phyloP scores from a whole-genome alignment of 202 grass and related monocot species.

The Carex sylvatica region DNA sequence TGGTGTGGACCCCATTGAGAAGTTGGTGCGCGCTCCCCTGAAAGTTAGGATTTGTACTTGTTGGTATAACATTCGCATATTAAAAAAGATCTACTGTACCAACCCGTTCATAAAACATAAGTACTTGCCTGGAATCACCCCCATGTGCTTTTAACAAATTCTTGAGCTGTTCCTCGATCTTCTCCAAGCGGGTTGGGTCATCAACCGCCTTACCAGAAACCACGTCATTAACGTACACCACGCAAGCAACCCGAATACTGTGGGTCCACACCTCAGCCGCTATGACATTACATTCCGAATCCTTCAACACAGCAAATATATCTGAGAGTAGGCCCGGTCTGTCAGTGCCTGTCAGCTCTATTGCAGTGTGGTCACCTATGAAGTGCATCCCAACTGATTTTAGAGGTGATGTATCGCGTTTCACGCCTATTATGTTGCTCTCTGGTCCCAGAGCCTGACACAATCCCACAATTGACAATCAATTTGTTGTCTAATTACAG shows the following conservation, averaged over 20 bases:
- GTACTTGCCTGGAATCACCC: conserved; percentile 28
- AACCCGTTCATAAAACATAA: conserved; percentile 1
- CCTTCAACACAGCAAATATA: conserved; percentile 79
- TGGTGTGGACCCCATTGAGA: conserved; percentile 57
- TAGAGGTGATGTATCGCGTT: conserved; percentile 40
- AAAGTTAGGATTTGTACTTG: neutral
- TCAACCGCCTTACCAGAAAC: conserved; percentile 41
- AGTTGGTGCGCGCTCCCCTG: conserved; percentile 50
- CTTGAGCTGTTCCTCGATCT: conserved; percentile 57
- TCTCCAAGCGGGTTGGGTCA: conserved; percentile 32
- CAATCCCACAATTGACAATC: neutral
- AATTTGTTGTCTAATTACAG: neutral
- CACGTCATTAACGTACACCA: conserved; percentile 88
- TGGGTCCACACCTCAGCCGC: conserved; percentile 95
- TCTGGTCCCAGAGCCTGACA: conserved; percentile 80
- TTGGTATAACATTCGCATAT: neutral
- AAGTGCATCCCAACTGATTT: conserved; percentile 79
- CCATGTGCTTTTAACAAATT: conserved; percentile 55
- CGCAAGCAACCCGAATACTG: conserved; percentile 56
- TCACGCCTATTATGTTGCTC: conserved; percentile 49
- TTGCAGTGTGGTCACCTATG: conserved; percentile 73
- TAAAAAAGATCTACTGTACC: neutral
- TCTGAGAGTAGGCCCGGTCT: conserved; percentile 84
- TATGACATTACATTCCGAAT: conserved; percentile 79
- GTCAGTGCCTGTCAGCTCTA: conserved; percentile 90